Evolutionary conservation across 805 yeast species (phyloP), one percentile per base, ranked within the genome.

Genomic region (Jamesozyma jinghongensis): DNA sequence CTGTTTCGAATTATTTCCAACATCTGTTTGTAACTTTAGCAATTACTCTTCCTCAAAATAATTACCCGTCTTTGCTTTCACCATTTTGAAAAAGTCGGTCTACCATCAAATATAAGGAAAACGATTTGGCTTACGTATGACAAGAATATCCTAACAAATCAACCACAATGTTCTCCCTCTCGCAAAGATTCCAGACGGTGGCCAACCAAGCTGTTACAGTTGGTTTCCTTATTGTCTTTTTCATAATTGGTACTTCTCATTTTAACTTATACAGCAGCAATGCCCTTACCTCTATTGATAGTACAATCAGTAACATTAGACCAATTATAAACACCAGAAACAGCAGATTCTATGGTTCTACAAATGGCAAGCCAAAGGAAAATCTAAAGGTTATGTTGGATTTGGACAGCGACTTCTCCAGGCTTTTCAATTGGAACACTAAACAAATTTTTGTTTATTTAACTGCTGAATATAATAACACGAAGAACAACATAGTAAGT

Each of bases 391-490:
- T 87, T 31, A 64, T 65, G 11, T 87, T 92, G 54, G 94, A 85
- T 57, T 65, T 92, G 36, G 76, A 75, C 5, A 68, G 75, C 1
- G 96, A 90, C 61, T 68, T 90, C 46, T 58, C 84, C 1, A 79
- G 85, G 2, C 69, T 92, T 39, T 88, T 88, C 73, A 87, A 83
- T 62, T 90, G 97, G 96, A 92, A 90, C 64, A 92, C 98, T 11
- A 90, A 90, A 58, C 97, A 90, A 62, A 78, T 90, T n/a, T 90
- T 92, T 54, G 84, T 81, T 4, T 92, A 90, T 54, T 68, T 92
- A 47, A 84, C 94, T 3, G 95, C 94, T 1, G 90, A 85, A 55
- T 88, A 88, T 47, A 73, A 85, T 50, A 36, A 56, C 44, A 57
- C 63, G 43, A 51, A 63, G 45, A 50, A 49, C 1, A 67, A 59